Percentiles rank a stretch among this genome's conserved stretches.
Conservation (phyloP, 169 alveolate species). For the Cryptosporidium meleagridis region DNA sequence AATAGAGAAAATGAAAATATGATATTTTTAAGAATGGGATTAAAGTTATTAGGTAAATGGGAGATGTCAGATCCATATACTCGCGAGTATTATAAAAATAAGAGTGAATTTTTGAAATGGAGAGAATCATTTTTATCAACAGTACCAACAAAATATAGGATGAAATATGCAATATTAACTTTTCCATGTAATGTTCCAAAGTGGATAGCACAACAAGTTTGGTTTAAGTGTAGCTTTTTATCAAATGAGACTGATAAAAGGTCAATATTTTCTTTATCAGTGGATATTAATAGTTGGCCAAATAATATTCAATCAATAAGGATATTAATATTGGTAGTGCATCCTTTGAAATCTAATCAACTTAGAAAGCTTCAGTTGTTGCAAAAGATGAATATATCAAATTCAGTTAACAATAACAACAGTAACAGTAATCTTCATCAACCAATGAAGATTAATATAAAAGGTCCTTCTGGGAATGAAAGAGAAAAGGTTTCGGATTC, state of each 20-base stretch:
- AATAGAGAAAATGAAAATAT: constrained; percentile 44
- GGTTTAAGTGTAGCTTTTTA: constrained; percentile 67
- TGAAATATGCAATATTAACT: constrained; percentile 72
- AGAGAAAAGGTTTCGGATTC: not conserved
- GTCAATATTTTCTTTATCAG: constrained; percentile 61
- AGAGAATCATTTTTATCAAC: constrained; percentile 66
- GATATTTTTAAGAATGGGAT: constrained; percentile 59
- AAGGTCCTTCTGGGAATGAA: not conserved
- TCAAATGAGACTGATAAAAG: constrained; percentile 67
- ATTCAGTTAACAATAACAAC: not conserved
- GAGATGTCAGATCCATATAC: constrained; percentile 75
- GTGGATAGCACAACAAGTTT: constrained; percentile 72
- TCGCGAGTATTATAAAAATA: constrained; percentile 44
- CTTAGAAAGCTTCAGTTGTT: constrained; percentile 51
- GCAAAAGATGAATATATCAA: constrained; percentile 13
- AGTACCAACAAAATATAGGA: constrained; percentile 40
- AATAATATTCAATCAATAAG: constrained; percentile 63
- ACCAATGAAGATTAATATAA: too few species aligned
- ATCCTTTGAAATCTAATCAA: constrained; percentile 46
- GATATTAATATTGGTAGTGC: constrained; percentile 42
- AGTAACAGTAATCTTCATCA: not conserved
- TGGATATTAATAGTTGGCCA: constrained; percentile 63
- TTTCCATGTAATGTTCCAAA: constrained; percentile 67
- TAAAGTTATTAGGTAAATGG: constrained; percentile 57
- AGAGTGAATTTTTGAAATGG: constrained; percentile 63